Evolutionary conservation across 331 rosid genomes (phyloP), one percentile per base, ranked within the genome.

Genomic region (Saraca asoca): DNA sequence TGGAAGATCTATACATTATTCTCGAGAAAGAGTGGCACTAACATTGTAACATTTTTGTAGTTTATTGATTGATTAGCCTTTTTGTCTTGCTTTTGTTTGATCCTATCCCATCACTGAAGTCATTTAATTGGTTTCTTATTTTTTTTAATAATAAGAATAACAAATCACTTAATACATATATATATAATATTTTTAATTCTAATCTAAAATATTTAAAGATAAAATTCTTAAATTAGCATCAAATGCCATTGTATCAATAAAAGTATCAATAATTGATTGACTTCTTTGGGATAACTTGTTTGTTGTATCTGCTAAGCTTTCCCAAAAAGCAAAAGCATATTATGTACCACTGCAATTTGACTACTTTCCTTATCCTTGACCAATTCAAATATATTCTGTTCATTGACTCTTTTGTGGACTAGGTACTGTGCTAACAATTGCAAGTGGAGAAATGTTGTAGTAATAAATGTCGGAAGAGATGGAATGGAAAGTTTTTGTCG

Each of bases 91-190:
- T 37, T 17, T 18, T 59, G 10, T 39, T 15, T 48, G 12, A 16
- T 12, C 38, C 5, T 66, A 19, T 29, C 29, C 72, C 50, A 51
- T 74, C 54, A 34, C 58, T 29, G n/a, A n/a, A n/a, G n/a, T n/a
- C n/a, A n/a, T n/a, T n/a, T n/a, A n/a, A n/a, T n/a, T n/a, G n/a
- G n/a, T n/a, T n/a, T n/a, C n/a, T n/a, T n/a, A n/a, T n/a, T n/a
- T n/a, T n/a, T n/a, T n/a, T n/a, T n/a, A n/a, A n/a, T n/a, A n/a
- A n/a, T n/a, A n/a, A n/a, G n/a, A n/a, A n/a, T n/a, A n/a, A n/a
- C n/a, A n/a, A n/a, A n/a, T n/a, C n/a, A n/a, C n/a, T n/a, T n/a
- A n/a, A n/a, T n/a, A n/a, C n/a, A n/a, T n/a, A n/a, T n/a, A n/a
- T n/a, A n/a, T n/a, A n/a, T n/a, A n/a, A n/a, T n/a, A n/a, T n/a